Base-by-base conservation (phyloP, 2,329 filamentous ascomycete species). In the Colletotrichum aenigma region DNA sequence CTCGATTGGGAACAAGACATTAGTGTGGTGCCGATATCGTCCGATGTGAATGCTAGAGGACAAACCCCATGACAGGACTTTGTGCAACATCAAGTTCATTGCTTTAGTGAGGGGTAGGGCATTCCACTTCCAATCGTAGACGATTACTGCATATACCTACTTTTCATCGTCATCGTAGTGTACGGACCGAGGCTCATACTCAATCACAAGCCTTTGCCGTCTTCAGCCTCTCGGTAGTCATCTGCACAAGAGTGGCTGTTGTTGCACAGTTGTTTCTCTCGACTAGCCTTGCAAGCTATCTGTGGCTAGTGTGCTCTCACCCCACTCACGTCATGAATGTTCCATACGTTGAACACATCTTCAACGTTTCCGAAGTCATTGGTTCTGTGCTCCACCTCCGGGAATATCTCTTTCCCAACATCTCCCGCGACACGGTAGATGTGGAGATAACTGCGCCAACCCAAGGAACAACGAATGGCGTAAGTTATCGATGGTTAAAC, bases 401-500 rank as follows among this genome's bases (percentile, higher is more conserved):
- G 7, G 16, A 43, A 43, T 43, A 5, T 10, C 16, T 43, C 36
- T 43, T 18, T 0, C 36, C 36, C 16, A 43, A 43, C 16, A 43
- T 43, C 36, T 8, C 36, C 36, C 36, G 3, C 36, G 16, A 43
- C 16, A 43, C 16, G 4, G 36, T 8, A n/a, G 4, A 43, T 18
- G 8, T 43, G 36, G 36, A 43, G 16, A 43, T 18, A 10, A 43
- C 16, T n/a, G 36, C 36, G 36, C 36, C n/a, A 6, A 43, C 36
- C 16, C 36, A 18, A 43, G 8, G 36, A 43, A 10, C 36, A 43
- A 6, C 16, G 36, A 10, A 6, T 18, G 16, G 4, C 36, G 36
- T 9, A 6, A 9, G 36, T 2, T 43, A 3, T 0, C 16, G 0
- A 18, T 43, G 16, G 16, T 43, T n/a, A 0, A 6, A 43, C 36